Conservation (phyloP, 78 protist species). For the Acrasis kona region DNA sequence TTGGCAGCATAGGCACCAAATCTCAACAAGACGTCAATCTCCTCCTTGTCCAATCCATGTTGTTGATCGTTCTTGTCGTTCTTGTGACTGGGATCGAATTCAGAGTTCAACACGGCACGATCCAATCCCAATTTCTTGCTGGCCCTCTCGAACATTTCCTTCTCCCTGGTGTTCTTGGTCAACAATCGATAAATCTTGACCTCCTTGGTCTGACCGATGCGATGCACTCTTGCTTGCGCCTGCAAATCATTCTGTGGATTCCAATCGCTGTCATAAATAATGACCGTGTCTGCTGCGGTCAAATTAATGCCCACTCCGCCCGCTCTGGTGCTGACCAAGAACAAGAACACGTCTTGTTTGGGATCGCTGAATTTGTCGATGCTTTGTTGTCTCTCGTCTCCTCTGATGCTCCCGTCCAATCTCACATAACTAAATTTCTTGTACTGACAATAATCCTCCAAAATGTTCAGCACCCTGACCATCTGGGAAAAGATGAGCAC, state of each 20-base stretch:
- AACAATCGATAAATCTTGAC: slow-evolving; percentile 30
- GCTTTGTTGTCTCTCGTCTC: slow-evolving; percentile 73
- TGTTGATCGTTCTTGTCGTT: neutral
- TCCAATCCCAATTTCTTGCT: slow-evolving; percentile 50
- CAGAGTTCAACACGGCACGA: neutral
- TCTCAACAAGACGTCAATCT: neutral
- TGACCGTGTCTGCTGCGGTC: slow-evolving; percentile 89
- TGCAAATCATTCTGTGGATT: slow-evolving; percentile 96
- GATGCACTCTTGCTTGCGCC: slow-evolving; percentile 69
- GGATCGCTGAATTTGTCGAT: slow-evolving; percentile 68
- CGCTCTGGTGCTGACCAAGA: slow-evolving; percentile 88
- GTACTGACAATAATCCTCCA: slow-evolving; percentile 67
- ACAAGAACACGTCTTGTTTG: slow-evolving; percentile 50
- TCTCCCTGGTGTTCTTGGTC: slow-evolving; percentile 75
- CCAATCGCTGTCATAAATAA: slow-evolving; percentile 94
- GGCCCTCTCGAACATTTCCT: slow-evolving; percentile 74
- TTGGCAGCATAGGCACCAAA: neutral
- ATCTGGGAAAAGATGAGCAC: slow-evolving; percentile 93
- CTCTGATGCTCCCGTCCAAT: slow-evolving; percentile 68
- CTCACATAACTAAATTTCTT: slow-evolving; percentile 49
- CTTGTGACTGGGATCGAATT: neutral
- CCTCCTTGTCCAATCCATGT: neutral
- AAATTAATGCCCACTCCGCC: slow-evolving; percentile 97
- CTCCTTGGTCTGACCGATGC: slow-evolving; percentile 79
- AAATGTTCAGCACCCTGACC: slow-evolving; percentile 73